Evolutionary conservation across 352 stramenopile species (phyloP), one percentile per base, ranked within the genome.

Genomic region (Thalassiosira exigua): DNA sequence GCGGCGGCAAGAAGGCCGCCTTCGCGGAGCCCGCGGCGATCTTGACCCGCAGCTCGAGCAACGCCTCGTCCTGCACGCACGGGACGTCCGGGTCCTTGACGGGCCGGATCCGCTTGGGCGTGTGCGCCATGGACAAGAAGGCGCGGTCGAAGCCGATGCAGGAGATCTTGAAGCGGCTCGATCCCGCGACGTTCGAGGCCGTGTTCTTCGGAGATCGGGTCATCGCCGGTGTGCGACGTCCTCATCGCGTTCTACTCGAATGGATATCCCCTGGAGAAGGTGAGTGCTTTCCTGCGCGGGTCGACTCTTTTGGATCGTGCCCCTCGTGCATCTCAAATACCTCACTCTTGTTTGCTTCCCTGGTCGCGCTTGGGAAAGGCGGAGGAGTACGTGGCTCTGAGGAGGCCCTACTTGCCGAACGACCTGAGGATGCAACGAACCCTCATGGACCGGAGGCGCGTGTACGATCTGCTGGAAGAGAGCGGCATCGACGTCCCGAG

Each of bases 91-190:
- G 11, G 39, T 42, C 32, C 32, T 5, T 33, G 19, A 44, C 27
- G 26, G 4, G 42, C 17, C 77, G 75, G 12, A 94, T 95, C 27
- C 78, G 77, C 57, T 36, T 99, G 3, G 97, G 97, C 30, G 96
- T 99, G 44, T 99, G 97, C 78, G 97, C 97, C 48, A 99, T 99
- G 97, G 96, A 98, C 85, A 99, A 99, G 86, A 99, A 99, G 90
- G 97, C 96, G 57, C 81, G 90, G 19, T 98, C 93, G 39, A 99
- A 99, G 84, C 96, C 96, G 51, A 99, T 99, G 96, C 81, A 75
- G 41, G 96, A 99, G 82, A 99, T 99, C 76, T 71, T 99, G 24
- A 92, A 90, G 22, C 91, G 96, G 29, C 90, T 99, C 2, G 95
- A 97, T 82, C 94, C 96, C 77, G 91, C 91, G 65, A 91, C 98